Evolutionary conservation across 2,329 filamentous ascomycete species (phyloP).

Genomic region (Xylaria sp.): DNA sequence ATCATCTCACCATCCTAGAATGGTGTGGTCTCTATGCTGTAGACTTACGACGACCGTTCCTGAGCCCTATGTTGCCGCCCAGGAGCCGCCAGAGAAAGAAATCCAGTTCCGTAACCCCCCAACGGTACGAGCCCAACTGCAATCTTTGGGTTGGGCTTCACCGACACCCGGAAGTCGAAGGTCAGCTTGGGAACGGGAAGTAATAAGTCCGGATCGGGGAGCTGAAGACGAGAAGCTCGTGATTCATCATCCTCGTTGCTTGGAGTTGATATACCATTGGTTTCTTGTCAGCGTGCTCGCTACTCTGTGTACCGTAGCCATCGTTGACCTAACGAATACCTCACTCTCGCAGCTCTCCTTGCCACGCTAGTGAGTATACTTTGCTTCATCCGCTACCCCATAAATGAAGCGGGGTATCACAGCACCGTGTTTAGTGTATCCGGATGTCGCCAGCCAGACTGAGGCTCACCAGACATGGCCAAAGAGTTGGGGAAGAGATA

Average conservation of each 20-base stretch:
- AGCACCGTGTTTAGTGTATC: not conserved
- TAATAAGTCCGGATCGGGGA: conserved; percentile 46
- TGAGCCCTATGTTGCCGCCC: conserved; percentile 56
- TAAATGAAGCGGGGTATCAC: conserved; percentile 6
- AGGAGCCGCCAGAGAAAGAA: conserved; percentile 53
- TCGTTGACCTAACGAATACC: not conserved
- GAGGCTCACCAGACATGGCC: not conserved
- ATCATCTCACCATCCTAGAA: not conserved
- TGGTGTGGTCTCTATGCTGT: not conserved
- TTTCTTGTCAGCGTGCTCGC: not conserved
- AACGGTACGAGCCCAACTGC: conserved; percentile 49
- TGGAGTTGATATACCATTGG: not conserved
- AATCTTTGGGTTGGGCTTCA: conserved; percentile 51
- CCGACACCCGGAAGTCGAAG: conserved; percentile 58
- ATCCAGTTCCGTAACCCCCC: conserved; percentile 54
- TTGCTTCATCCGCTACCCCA: not conserved
- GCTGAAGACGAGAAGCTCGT: not conserved
- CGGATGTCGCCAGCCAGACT: not conserved
- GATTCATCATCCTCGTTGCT: not conserved
- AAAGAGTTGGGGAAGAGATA: not conserved
- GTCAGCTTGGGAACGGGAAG: conserved; percentile 54
- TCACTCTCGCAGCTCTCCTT: not conserved
- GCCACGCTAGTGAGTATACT: not conserved
- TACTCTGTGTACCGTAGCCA: not conserved
- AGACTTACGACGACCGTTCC: conserved; percentile 49